A percentile compares a stretch with the other conserved stretches of the same genome.
Evolutionary conservation across 495 filamentous ascomycete genomes (phyloP).

Genomic region (Aspergillus affinis): DNA sequence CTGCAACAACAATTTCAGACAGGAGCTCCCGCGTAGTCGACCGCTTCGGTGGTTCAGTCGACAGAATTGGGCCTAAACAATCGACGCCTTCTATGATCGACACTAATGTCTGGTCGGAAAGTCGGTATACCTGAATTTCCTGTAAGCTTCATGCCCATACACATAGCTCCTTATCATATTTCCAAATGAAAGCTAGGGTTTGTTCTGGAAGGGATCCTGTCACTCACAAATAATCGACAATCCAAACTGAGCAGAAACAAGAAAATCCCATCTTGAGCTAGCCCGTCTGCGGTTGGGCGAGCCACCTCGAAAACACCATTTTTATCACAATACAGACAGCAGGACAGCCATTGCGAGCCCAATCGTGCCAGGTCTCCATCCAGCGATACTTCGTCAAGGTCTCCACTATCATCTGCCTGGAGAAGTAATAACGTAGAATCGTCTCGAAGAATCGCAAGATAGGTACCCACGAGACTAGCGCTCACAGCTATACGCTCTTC

Average conservation of each 20-base stretch:
- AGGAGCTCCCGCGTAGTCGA: constrained; percentile 68
- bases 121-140: constrained; percentile 35
- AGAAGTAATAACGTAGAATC: constrained; percentile 76
- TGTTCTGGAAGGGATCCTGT: not conserved
- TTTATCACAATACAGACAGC: constrained; percentile 73
- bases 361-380: constrained; percentile 46
- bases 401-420: constrained; percentile 72
- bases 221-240: constrained; percentile 70
- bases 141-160: constrained; percentile 11
- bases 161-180: not conserved
- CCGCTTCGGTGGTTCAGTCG: constrained; percentile 66
- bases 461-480: constrained; percentile 86
- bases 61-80: constrained; percentile 75
- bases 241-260: constrained; percentile 71
- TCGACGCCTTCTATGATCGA: constrained; percentile 61
- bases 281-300: constrained; percentile 39
- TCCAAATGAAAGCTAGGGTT: not conserved
- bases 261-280: constrained; percentile 51
- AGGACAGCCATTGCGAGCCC: constrained; percentile 69
- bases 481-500: constrained; percentile 72
- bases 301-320: constrained; percentile 52
- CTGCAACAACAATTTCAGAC: constrained; percentile 74
- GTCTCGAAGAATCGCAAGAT: constrained; percentile 79
- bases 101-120: constrained; percentile 39
- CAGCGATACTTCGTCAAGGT: constrained; percentile 78